These are phyloP conservation scores for Naumovozyma baii DNA, from an alignment of 805 yeast genomes.

Conservation along the genomic window DNA sequence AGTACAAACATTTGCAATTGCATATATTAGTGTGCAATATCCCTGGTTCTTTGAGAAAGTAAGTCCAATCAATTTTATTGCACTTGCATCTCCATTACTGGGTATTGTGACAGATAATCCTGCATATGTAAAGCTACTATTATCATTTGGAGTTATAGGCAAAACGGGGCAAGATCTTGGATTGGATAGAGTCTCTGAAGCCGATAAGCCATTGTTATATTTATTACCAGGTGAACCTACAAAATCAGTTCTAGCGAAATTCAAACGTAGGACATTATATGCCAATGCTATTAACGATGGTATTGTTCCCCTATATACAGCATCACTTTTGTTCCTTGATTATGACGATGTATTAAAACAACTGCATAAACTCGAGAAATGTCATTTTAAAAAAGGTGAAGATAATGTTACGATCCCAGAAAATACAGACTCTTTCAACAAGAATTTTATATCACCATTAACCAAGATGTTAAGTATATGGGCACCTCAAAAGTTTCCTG, in stretches of 20 bases:
- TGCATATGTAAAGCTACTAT: conserved; percentile 55
- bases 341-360: conserved; percentile 39
- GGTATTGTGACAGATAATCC: conserved; percentile 78
- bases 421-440: conserved; percentile 18
- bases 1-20: conserved; percentile 67
- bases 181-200: conserved; percentile 36
- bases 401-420: conserved; percentile 6
- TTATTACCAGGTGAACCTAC: conserved; percentile 56
- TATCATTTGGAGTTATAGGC: conserved; percentile 69
- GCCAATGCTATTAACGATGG: conserved; percentile 76
- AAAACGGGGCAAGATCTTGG: conserved; percentile 75
- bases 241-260: conserved; percentile 44
- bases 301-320: conserved; percentile 68
- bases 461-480: conserved; percentile 38
- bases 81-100: conserved; percentile 65
- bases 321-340: conserved; percentile 59
- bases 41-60: conserved; percentile 58
- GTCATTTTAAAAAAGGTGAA: background rate
- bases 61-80: conserved; percentile 56
- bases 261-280: conserved; percentile 58
- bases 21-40: conserved; percentile 56
- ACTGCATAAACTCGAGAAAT: conserved; percentile 21
- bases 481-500: conserved; percentile 22
- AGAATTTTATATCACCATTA: conserved; percentile 32
- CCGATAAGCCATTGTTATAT: conserved; percentile 45